Conservation (phyloP, 2,329 filamentous ascomycete genomes). For the Scleromitrula shiraiana region DNA sequence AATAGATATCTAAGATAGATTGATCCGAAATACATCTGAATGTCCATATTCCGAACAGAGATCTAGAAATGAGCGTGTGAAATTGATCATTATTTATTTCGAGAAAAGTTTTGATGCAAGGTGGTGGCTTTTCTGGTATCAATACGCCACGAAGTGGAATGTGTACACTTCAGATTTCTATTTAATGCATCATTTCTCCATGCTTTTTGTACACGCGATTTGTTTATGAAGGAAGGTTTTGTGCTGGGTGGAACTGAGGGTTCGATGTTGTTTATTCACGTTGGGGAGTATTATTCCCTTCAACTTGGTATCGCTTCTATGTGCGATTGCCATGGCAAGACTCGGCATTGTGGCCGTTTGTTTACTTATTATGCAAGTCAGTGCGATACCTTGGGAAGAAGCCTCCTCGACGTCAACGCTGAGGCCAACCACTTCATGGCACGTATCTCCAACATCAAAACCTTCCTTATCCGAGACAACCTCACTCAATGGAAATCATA, state of each 20-base stretch:
- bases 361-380: not conserved
- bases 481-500: not conserved
- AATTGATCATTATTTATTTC: no score
- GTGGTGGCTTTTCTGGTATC: conserved; percentile 2
- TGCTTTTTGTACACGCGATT: not conserved
- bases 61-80: no score
- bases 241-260: not conserved
- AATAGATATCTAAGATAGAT: no score
- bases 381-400: not conserved
- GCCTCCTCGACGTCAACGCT: not conserved
- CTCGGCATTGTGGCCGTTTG: not conserved
- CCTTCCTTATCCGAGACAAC: not conserved
- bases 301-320: not conserved
- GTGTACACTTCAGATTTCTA: not conserved
- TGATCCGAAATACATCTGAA: no score
- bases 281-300: not conserved
- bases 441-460: not conserved
- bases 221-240: conserved; percentile 1
- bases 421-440: not conserved
- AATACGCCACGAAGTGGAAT: conserved; percentile 5
- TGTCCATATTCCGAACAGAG: no score
- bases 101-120: conserved; percentile 8
- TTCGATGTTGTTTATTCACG: not conserved
- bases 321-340: not conserved
- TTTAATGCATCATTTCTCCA: not conserved